A percentile compares a stretch with the other conserved stretches of the same genome.
Conservation (phyloP, 495 filamentous ascomycete species). For the Podospora anserina region DNA sequence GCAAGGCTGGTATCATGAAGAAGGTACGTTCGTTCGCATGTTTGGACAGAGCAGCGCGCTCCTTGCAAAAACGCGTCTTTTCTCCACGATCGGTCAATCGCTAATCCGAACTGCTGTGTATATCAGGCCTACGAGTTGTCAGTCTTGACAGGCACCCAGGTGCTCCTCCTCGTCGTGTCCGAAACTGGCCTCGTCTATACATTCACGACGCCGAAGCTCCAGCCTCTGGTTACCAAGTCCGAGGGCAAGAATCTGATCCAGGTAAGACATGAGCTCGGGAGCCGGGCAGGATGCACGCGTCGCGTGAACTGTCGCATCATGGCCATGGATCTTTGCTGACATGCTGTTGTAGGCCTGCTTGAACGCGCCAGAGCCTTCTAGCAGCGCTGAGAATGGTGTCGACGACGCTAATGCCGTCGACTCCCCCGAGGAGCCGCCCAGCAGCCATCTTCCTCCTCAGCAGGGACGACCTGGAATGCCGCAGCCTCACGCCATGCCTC, state of each 20-base stretch:
- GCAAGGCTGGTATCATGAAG: conserved; percentile 99
- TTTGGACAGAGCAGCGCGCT: conserved; percentile 16
- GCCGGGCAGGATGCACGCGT: conserved; percentile 12
- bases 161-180: conserved; percentile 93
- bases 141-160: conserved; percentile 96
- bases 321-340: neutral
- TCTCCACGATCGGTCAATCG: conserved; percentile 11
- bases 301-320: neutral
- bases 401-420: conserved; percentile 59
- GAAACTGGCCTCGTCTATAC: conserved; percentile 99
- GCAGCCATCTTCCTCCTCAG: conserved; percentile 57
- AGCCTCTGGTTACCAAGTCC: conserved; percentile 97
- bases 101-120: conserved; percentile 28
- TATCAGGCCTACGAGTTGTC: conserved; percentile 92
- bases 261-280: conserved; percentile 52
- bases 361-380: conserved; percentile 94
- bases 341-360: conserved; percentile 67
- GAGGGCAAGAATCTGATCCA: conserved; percentile 99
- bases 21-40: conserved; percentile 68
- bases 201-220: conserved; percentile 98
- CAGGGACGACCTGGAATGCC: conserved; percentile 49
- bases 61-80: neutral
- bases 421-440: conserved; percentile 60
- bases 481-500: conserved; percentile 47
- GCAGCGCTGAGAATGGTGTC: conserved; percentile 82